Evolutionary conservation across 1,284 basidiomycete genomes (phyloP).

Genomic region (Sutorius eximius): DNA sequence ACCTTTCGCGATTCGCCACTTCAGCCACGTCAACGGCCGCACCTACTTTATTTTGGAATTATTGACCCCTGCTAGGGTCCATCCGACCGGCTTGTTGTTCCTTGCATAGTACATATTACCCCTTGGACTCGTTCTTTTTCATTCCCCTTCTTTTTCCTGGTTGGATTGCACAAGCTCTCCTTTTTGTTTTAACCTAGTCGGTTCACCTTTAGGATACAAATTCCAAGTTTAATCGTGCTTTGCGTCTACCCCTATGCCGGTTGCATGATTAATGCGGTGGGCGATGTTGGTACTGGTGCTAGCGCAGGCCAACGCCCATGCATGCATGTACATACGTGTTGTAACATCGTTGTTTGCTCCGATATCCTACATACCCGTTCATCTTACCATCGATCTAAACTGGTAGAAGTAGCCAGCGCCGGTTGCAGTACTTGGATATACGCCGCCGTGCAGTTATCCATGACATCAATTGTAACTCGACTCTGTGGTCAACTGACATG

Average conservation of each 20-base stretch:
- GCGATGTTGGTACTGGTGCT: slow-evolving; percentile 3
- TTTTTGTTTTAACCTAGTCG: slow-evolving; percentile 1
- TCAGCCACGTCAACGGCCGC: not conserved
- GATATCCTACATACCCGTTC: slow-evolving; percentile 12
- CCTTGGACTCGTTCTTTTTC: slow-evolving; percentile 17
- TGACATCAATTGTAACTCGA: not conserved
- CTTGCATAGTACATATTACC: slow-evolving; percentile 31
- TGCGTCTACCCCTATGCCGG: slow-evolving; percentile 1
- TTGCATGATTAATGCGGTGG: not conserved
- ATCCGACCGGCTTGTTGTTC: not conserved
- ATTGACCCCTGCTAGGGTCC: slow-evolving; percentile 28
- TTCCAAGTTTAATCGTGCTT: slow-evolving; percentile 20
- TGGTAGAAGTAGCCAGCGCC: no score
- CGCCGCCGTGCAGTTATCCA: no score
- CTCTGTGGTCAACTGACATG: slow-evolving; percentile 40
- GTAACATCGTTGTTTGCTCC: slow-evolving; percentile 14
- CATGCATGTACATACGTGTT: slow-evolving; percentile 29
- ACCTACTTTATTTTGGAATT: slow-evolving; percentile 37
- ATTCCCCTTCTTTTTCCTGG: not conserved
- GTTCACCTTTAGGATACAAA: slow-evolving; percentile 22
- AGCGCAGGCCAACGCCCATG: slow-evolving; percentile 17
- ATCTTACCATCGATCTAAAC: no score
- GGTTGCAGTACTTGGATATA: no score
- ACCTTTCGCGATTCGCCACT: not conserved
- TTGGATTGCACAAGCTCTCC: slow-evolving; percentile 12